Evolutionary conservation across 1,284 basidiomycete genomes (phyloP), one percentile per base, ranked within the genome.

Genomic region (Sporisorium exsertum): DNA sequence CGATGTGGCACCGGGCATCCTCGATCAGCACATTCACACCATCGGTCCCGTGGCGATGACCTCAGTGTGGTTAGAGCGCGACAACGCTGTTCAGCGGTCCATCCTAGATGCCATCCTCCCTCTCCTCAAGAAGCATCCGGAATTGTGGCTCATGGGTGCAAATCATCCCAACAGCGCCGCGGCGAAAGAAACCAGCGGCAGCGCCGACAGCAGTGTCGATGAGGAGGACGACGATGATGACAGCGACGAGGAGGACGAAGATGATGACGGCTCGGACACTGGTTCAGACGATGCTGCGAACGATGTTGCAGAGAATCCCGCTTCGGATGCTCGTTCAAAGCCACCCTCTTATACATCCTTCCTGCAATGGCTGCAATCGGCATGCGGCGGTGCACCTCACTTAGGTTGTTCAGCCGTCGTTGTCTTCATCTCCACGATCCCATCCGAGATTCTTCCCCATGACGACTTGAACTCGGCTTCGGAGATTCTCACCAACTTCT

Each of bases 361-460:
- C 84, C 84, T 93, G 27, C 88, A 88, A 29, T 94, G 94, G 86
- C 88, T 95, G 18, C 88, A 90, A 72, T 86, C 90, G 1, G 93
- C 91, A 9, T 95, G 93, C 83, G 89, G 89, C 12, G 92, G 91
- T 0, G 90, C 91, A n/a, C 91, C 93, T 0, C 74, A 89, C 4
- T 88, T 91, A 72, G 92, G 91, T 3, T 95, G 94, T 81, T 92
- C 93, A 0, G 88, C 91, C 0, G 87, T 95, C 32, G 86, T 95
- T 10, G 87, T 95, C 42, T 88, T 94, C 26, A 82, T 96, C 5
- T 92, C 92, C 0, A 94, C 92, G 0, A 90, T 96, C 27, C 92
- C 93, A 7, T 81, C 87, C 4, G 87, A 81, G 51, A 58, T 87
- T 15, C 78, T 88, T 26, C 82, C 86, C 0, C 73, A 82, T 9